Evolutionary conservation across 2,329 filamentous ascomycete species (phyloP).

Genomic region (Fonsecaea multimorphosa): DNA sequence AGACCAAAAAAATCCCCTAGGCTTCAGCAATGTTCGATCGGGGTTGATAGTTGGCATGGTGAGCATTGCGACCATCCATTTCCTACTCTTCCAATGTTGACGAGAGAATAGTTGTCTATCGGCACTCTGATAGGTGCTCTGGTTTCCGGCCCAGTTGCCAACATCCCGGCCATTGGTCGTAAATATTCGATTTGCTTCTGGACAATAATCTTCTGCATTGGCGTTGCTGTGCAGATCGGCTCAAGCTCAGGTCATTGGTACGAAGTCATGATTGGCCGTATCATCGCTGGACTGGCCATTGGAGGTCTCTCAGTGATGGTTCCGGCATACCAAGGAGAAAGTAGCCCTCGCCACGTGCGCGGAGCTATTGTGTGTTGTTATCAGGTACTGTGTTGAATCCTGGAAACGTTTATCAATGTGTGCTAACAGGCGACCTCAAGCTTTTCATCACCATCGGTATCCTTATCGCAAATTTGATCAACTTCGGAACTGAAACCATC

Average conservation of each 20-base stretch:
- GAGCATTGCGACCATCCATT: slow-evolving; percentile 24
- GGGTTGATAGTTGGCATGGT: slow-evolving; percentile 53
- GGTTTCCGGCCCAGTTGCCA: slow-evolving; percentile 49
- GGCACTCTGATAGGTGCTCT: slow-evolving; percentile 52
- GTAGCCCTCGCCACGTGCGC: slow-evolving; percentile 54
- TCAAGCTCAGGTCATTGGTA: slow-evolving; percentile 49
- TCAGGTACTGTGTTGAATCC: slow-evolving; percentile 42
- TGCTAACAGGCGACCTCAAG: slow-evolving; percentile 16
- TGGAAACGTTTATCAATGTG: not conserved
- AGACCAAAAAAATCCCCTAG: slow-evolving; percentile 46
- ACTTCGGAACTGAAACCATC: slow-evolving; percentile 53
- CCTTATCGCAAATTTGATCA: slow-evolving; percentile 56
- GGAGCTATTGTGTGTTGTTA: slow-evolving; percentile 56
- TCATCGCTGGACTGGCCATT: slow-evolving; percentile 55
- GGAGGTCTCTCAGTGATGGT: slow-evolving; percentile 55
- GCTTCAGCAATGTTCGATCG: slow-evolving; percentile 51
- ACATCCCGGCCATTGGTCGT: slow-evolving; percentile 47
- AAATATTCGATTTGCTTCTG: slow-evolving; percentile 54
- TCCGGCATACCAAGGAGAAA: slow-evolving; percentile 57
- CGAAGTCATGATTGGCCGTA: slow-evolving; percentile 54
- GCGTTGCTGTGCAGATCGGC: slow-evolving; percentile 55
- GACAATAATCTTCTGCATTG: slow-evolving; percentile 53
- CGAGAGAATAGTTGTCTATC: slow-evolving; percentile 47
- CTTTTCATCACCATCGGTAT: slow-evolving; percentile 59
- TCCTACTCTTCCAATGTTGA: not conserved